A percentile compares a stretch with the other conserved stretches of the same genome.
These are phyloP conservation scores for Monilinia polystroma DNA, from an alignment of 2,329 filamentous ascomycete genomes.

Conservation along the genomic window DNA sequence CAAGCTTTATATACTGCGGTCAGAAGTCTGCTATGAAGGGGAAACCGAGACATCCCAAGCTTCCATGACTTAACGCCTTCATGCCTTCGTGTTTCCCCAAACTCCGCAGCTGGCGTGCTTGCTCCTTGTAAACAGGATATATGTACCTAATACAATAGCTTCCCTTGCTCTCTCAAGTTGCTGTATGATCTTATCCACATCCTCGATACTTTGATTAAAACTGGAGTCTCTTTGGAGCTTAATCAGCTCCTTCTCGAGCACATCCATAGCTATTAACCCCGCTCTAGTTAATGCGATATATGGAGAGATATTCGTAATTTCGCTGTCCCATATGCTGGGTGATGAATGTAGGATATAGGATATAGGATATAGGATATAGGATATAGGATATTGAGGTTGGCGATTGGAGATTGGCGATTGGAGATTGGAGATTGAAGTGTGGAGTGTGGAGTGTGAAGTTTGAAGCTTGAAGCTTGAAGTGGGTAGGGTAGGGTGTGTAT, in stretches of 20 bases:
- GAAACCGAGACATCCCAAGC: constrained; percentile 20
- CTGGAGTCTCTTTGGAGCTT: constrained; percentile 39
- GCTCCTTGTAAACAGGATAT: constrained; percentile 1
- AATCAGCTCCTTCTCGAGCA: constrained; percentile 37
- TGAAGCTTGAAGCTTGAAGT: too few species aligned
- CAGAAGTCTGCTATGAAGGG: background rate
- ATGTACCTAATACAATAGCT: constrained; percentile 66
- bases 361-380: too few species aligned
- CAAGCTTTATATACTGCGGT: background rate
- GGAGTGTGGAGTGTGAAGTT: too few species aligned
- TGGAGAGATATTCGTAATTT: background rate
- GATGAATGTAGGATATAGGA: background rate
- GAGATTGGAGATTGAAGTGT: too few species aligned
- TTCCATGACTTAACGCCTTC: background rate
- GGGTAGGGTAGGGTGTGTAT: too few species aligned
- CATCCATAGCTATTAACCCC: constrained; percentile 39
- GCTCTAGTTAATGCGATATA: constrained; percentile 12
- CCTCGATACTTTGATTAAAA: constrained; percentile 50
- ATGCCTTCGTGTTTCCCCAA: too few species aligned
- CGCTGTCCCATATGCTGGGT: background rate
- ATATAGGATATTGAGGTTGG: too few species aligned
- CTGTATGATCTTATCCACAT: constrained; percentile 82
- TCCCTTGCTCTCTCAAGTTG: constrained; percentile 71
- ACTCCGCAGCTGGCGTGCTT: background rate
- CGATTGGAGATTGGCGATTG: too few species aligned